These are phyloP conservation scores for barrel medic (Medicago truncatula) DNA, from an alignment of 306 rosid genomes.

Conservation along the genomic window DNA sequence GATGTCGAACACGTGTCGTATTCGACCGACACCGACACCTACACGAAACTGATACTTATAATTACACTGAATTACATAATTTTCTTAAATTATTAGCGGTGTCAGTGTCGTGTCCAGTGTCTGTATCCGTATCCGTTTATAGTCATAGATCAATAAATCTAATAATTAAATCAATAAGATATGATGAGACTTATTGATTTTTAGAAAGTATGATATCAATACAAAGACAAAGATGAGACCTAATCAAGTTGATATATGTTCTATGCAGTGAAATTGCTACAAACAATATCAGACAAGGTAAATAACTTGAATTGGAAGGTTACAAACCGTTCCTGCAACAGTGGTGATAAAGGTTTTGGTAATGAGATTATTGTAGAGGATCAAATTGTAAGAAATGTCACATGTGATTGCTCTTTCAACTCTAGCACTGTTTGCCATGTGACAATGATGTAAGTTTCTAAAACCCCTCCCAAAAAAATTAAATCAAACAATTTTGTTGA, in stretches of 20 bases:
- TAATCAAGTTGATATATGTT: background rate
- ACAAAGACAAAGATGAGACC: no score
- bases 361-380: background rate
- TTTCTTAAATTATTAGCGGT: no score
- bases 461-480: background rate
- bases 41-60: no score
- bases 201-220: no score
- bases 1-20: no score
- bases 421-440: conserved; percentile 58
- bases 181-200: no score
- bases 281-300: conserved; percentile 60
- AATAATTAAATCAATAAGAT: no score
- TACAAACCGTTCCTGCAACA: conserved; percentile 54
- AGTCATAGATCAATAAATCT: no score
- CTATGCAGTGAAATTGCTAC: conserved; percentile 53
- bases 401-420: conserved; percentile 58
- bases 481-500: background rate
- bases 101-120: no score
- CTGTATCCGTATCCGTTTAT: no score
- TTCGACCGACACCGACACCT: no score
- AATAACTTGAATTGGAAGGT: conserved; percentile 56
- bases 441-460: conserved; percentile 55
- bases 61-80: no score
- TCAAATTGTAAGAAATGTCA: conserved; percentile 45
- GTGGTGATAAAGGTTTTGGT: conserved; percentile 37